phyloP scores from a whole-genome alignment of 164 flowering plant species.

The Stephania japonica region DNA sequence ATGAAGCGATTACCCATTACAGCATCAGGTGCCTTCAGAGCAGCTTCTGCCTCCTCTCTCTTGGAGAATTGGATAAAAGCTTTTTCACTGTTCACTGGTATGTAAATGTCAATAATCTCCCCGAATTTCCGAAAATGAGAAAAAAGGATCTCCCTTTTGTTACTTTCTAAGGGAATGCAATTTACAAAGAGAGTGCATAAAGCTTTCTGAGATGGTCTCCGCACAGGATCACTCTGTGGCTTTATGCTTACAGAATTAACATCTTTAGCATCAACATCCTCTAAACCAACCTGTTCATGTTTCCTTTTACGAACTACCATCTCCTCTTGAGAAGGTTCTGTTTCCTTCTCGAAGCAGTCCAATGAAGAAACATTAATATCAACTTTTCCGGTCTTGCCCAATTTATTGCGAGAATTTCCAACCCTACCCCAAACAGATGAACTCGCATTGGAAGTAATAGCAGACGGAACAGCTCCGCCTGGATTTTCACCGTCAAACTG shows the following conservation, averaged over 20 bases:
- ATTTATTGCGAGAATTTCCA: slow-evolving; percentile 35
- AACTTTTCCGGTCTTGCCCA: slow-evolving; percentile 32
- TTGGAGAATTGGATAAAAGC: slow-evolving; percentile 95
- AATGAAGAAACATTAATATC: slow-evolving; percentile 27
- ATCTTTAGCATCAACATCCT: slow-evolving; percentile 27
- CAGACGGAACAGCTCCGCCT: slow-evolving; percentile 25
- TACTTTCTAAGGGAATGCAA: slow-evolving; percentile 66
- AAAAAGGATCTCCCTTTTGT: slow-evolving; percentile 67
- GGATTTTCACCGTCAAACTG: slow-evolving; percentile 28
- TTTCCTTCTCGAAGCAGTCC: slow-evolving; percentile 28
- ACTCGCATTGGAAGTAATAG: slow-evolving; percentile 35
- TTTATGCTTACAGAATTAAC: slow-evolving; percentile 29
- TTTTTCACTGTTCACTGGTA: slow-evolving; percentile 61
- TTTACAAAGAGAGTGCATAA: slow-evolving; percentile 75
- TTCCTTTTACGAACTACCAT: slow-evolving; percentile 35
- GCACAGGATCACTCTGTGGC: slow-evolving; percentile 28
- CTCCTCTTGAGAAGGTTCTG: slow-evolving; percentile 32
- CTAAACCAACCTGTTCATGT: slow-evolving; percentile 25
- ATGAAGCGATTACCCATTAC: slow-evolving; percentile 98
- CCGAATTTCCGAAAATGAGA: slow-evolving; percentile 93
- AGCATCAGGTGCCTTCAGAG: slow-evolving; percentile 93
- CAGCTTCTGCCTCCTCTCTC: slow-evolving; percentile 95
- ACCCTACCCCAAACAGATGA: slow-evolving; percentile 69
- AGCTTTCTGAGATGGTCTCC: slow-evolving; percentile 57
- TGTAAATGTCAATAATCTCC: slow-evolving; percentile 70